Evolutionary conservation across 306 rosid species (phyloP), one percentile per base, ranked within the genome.

Genomic region (Quercus glauca): DNA sequence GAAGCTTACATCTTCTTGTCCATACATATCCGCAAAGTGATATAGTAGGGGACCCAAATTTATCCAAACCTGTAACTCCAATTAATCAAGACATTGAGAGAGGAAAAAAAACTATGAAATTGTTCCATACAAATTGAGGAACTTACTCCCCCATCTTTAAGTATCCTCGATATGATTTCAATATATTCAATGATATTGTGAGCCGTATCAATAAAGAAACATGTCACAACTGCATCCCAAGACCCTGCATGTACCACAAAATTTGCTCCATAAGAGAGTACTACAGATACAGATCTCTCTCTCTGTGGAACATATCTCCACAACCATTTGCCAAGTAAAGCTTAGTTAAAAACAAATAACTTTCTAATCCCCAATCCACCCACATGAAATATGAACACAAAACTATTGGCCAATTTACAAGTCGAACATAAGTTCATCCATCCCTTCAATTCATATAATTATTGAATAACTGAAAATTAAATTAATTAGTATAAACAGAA

Each of bases 201-300:
- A 35, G 98, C 98, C 0, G 99, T 95, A 75, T 95, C 99, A 26
- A 95, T 91, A 79, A 95, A 95, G 89, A 95, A 95, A 76, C 98
- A 95, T 51, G 99, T 95, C 76, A 91, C 99, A 78, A 92, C 92
- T 31, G 91, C 97, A 90, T 92, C 99, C 99, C 99, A 95, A n/a
- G 85, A 76, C 80, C 98, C 99, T 95, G 90, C 74, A 82, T 5
- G 67, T 63, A 61, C 76, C 86, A 78, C 74, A 83, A 71, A 51
- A 71, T 69, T n/a, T 10, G 37, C 11, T 45, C 72, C 73, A 64
- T 82, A 57, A 87, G 81, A 76, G 76, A 84, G 74, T 74, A 76
- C 25, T 72, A 49, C 53, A 49, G 17, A 2, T 11, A 49, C 17
- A 49, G 45, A 41, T 41, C 45, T 41, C 37, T 5, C 45, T 5